These are phyloP conservation scores for Rubia peregrina DNA, from an alignment of 305 asterid species.

Conservation along the genomic window DNA sequence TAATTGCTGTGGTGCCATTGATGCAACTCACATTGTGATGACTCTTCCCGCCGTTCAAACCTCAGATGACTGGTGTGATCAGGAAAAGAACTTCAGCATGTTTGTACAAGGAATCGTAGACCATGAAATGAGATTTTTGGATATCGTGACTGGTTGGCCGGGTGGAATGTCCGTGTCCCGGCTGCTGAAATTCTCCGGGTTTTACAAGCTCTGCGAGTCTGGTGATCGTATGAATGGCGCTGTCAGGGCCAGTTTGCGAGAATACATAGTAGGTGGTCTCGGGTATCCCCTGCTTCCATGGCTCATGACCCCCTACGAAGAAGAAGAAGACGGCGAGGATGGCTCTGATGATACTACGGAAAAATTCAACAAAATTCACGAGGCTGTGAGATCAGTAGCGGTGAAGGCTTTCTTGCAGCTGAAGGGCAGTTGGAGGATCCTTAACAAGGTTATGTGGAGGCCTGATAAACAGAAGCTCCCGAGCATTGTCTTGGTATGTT, in stretches of 20 bases:
- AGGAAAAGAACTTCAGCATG: constrained; percentile 83
- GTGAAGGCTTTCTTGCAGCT: constrained; percentile 61
- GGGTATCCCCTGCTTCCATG: constrained; percentile 88
- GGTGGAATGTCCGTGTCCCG: constrained; percentile 88
- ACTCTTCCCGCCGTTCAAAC: constrained; percentile 94
- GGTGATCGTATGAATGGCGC: constrained; percentile 65
- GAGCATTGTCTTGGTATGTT: constrained; percentile 76
- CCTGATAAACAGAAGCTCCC: constrained; percentile 88
- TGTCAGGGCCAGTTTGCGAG: constrained; percentile 39
- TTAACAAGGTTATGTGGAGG: constrained; percentile 95
- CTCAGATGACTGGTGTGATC: constrained; percentile 95
- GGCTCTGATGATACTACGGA: constrained; percentile 18
- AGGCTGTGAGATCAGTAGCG: constrained; percentile 46
- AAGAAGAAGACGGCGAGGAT: constrained; percentile 21
- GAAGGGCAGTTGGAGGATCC: constrained; percentile 94
- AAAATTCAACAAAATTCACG: constrained; percentile 45
- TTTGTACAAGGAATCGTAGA: constrained; percentile 85
- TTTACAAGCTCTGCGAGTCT: constrained; percentile 67
- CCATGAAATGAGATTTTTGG: constrained; percentile 57
- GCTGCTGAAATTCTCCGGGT: constrained; percentile 61
- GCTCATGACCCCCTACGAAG: constrained; percentile 68
- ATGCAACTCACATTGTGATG: constrained; percentile 82
- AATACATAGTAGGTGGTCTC: constrained; percentile 65
- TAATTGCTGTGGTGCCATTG: constrained; percentile 89
- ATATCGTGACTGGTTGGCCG: constrained; percentile 93